Evolutionary conservation across 2,329 filamentous ascomycete species (phyloP).

Genomic region (Emergomyces pasteurianus): DNA sequence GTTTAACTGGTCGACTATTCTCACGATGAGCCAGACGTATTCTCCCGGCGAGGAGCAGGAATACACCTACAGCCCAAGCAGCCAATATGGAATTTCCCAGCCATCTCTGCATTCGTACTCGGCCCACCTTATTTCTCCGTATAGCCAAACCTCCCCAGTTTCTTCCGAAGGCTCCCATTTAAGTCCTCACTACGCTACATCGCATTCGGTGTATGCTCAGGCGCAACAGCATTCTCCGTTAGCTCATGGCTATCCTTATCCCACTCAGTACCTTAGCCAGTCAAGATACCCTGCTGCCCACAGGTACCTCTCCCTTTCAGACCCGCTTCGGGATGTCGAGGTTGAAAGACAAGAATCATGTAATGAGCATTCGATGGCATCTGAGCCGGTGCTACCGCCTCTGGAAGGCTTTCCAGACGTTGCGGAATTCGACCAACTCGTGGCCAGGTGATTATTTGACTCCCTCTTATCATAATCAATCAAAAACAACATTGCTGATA

Average conservation of each 20-base stretch:
- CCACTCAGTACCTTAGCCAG: constrained; percentile 22
- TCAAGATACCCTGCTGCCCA: constrained; percentile 21
- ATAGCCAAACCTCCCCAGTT: constrained; percentile 21
- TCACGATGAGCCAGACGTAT: constrained; percentile 18
- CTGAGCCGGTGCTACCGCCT: constrained; percentile 32
- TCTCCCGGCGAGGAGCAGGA: constrained; percentile 15
- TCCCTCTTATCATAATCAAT: background rate
- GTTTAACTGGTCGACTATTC: constrained; percentile 6
- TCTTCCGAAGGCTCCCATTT: constrained; percentile 21
- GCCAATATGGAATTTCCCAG: constrained; percentile 16
- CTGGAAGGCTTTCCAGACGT: constrained; percentile 36
- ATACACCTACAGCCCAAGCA: constrained; percentile 15
- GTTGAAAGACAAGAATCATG: constrained; percentile 35
- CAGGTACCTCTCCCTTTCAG: constrained; percentile 25
- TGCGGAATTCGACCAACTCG: constrained; percentile 34
- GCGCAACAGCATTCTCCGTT: constrained; percentile 22
- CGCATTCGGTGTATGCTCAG: constrained; percentile 21
- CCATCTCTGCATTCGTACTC: constrained; percentile 27
- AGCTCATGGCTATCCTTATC: constrained; percentile 20
- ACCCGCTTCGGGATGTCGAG: constrained; percentile 24
- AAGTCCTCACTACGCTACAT: constrained; percentile 19
- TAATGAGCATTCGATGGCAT: constrained; percentile 32
- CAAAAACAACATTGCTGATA: background rate
- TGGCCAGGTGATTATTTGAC: constrained; percentile 27
- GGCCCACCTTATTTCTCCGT: constrained; percentile 24